Evolutionary conservation across 2,329 filamentous ascomycete genomes (phyloP).

Genomic region (Fusarium sp.): DNA sequence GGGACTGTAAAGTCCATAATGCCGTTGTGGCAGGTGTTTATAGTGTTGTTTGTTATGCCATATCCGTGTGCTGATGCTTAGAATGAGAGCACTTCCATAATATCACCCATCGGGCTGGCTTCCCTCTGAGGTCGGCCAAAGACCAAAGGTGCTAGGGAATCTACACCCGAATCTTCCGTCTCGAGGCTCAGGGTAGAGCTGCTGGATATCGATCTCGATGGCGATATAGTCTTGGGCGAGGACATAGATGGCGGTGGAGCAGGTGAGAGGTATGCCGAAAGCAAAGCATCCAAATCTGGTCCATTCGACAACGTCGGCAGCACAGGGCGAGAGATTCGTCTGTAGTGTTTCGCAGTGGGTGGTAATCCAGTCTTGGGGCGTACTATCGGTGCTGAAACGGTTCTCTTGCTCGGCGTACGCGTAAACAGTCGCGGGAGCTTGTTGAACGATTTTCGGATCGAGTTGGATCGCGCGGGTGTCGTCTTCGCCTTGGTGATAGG

Average conservation of each 20-base stretch:
- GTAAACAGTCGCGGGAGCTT: conserved; percentile 36
- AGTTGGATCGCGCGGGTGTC: conserved; percentile 27
- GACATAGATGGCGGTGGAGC: conserved; percentile 14
- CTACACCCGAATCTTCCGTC: conserved; percentile 32
- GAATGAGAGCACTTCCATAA: conserved; percentile 39
- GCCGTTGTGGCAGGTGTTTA: conserved; percentile 5
- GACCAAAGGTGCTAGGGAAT: conserved; percentile 35
- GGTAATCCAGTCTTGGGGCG: conserved; percentile 36
- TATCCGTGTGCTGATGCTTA: conserved; percentile 1
- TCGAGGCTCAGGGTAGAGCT: conserved; percentile 40
- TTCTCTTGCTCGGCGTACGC: conserved; percentile 39
- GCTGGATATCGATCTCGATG: conserved; percentile 40
- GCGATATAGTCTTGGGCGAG: conserved; percentile 28
- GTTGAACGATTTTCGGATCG: conserved; percentile 37
- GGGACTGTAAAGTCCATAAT: conserved; percentile 3
- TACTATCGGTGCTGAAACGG: conserved; percentile 20
- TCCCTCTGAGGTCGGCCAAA: conserved; percentile 38
- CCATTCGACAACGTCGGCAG: conserved; percentile 32
- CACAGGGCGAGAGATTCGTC: conserved; percentile 42
- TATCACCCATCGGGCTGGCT: conserved; percentile 38
- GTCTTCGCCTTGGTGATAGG: conserved; percentile 15
- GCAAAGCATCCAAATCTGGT: conserved; percentile 33
- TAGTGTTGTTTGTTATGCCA: background rate
- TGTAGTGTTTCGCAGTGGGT: conserved; percentile 32
- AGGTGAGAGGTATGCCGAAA: conserved; percentile 40